Evolutionary conservation across 176 grass and related monocot genomes (phyloP), one percentile per base, ranked within the genome.

Genomic region (Poa pratensis): DNA sequence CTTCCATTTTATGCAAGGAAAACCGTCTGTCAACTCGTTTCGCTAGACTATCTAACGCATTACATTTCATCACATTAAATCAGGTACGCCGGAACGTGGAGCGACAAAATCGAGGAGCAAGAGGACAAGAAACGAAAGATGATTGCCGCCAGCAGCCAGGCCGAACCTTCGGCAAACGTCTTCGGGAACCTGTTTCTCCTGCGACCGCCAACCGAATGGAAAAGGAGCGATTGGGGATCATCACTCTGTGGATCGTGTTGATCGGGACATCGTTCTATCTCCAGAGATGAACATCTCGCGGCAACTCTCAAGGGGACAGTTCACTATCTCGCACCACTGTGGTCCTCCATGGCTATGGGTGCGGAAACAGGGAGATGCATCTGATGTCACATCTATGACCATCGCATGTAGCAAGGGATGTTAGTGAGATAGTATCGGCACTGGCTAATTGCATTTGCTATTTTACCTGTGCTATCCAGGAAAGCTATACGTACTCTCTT

Each of bases 81-180:
- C 73, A 99, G 96, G 89, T 99, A 99, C 22, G 96, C 96, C 0
- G 96, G 86, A 61, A 94, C 91, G 49, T 99, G 96, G 93, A 95
- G 93, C 3, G 96, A 95, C 81, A 99, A 99, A 84, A 83, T 87
- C 78, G 93, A 89, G 59, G 90, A 99, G 7, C 93, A 85, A 28
- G 93, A 96, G 58, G 86, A 85, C 42, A 96, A 84, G 87, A 95
- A 82, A 70, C 94, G 89, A 75, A 90, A 83, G 61, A 88, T 89
- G 68, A 19, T 16, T 23, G 63, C 87, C 54, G 87, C 87, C 49
- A 80, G 49, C 53, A 89, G 74, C 43, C 91, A 89, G 45, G 48
- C 34, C 14, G 62, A 87, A 80, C 59, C 91, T 37, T 86, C 93
- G n/a, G 20, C 79, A 59, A 87, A 92, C 87, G 82, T 92, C 79